A percentile compares a stretch with the other conserved stretches of the same genome.
These are phyloP conservation scores for Magnusiomyces tetraspermus DNA, from an alignment of 1,139 yeast species.

Conservation along the genomic window DNA sequence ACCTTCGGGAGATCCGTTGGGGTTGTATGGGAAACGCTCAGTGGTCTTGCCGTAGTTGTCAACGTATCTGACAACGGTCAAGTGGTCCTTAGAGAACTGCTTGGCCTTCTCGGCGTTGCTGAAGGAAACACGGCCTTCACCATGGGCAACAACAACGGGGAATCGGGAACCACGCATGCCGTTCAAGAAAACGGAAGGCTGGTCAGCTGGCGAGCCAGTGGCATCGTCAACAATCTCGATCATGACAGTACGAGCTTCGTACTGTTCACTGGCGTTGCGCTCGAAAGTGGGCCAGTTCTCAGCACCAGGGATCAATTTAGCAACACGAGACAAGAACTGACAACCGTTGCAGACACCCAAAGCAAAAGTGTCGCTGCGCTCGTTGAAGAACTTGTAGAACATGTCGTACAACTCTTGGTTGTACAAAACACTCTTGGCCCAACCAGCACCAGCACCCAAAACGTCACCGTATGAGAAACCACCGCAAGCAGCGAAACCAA, in stretches of 20 bases:
- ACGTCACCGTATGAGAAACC: conserved; percentile 99
- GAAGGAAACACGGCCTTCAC: conserved; percentile 91
- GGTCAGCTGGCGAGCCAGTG: conserved; percentile 19
- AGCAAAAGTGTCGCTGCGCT: conserved; percentile 89
- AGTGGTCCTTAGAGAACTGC: conserved; percentile 39
- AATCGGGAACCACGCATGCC: conserved; percentile 87
- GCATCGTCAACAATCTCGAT: conserved; percentile 61
- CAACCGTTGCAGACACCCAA: conserved; percentile 99
- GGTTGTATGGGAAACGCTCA: conserved; percentile 81
- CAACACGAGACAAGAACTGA: conserved; percentile 85
- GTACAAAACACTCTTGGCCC: conserved; percentile 97
- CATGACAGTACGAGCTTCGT: conserved; percentile 91
- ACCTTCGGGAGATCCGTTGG: conserved; percentile 92
- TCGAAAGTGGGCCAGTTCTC: conserved; percentile 96
- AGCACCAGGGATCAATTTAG: conserved; percentile 87
- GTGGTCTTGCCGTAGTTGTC: conserved; percentile 87
- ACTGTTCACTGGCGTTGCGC: conserved; percentile 85
- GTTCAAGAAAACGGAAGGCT: conserved; percentile 65
- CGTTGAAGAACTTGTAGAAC: conserved; percentile 72
- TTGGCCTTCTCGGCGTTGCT: conserved; percentile 37
- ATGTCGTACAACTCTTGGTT: conserved; percentile 68
- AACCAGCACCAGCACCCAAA: conserved; percentile 97
- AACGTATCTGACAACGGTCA: conserved; percentile 64
- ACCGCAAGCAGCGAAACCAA: conserved; percentile 97
- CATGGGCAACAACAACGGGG: conserved; percentile 98